Evolutionary conservation across 768 basidiomycete species (phyloP).

Genomic region (Suillus tomentosus): DNA sequence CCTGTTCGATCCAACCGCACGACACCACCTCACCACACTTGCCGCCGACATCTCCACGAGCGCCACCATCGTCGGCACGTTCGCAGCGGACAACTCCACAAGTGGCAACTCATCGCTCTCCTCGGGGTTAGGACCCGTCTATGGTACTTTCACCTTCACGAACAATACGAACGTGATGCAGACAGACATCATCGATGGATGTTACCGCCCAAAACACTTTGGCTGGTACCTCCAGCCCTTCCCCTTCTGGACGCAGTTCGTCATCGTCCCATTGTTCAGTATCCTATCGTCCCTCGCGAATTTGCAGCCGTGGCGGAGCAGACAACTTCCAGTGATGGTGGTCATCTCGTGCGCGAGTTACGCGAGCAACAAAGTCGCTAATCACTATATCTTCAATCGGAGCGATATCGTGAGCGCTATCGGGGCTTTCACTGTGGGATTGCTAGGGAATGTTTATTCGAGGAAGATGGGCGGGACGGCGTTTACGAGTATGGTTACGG

Average conservation of each 20-base stretch:
- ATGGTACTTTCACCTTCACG: constrained; percentile 69
- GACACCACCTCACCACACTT: constrained; percentile 53
- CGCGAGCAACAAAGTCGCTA: constrained; percentile 78
- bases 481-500: constrained; percentile 90
- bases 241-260: constrained; percentile 74
- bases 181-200: constrained; percentile 61
- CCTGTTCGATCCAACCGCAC: constrained; percentile 61
- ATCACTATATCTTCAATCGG: constrained; percentile 82
- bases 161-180: constrained; percentile 48
- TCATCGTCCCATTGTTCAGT: constrained; percentile 79
- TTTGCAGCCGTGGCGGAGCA: constrained; percentile 71
- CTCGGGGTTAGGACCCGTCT: constrained; percentile 34
- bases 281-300: constrained; percentile 73
- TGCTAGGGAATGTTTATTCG: constrained; percentile 81
- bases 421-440: constrained; percentile 79
- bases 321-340: constrained; percentile 81
- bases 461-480: constrained; percentile 83
- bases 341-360: constrained; percentile 80
- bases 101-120: constrained; percentile 35
- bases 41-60: constrained; percentile 51
- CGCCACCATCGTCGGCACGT: constrained; percentile 62
- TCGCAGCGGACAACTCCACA: constrained; percentile 56
- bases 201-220: constrained; percentile 64
- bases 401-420: constrained; percentile 85
- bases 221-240: constrained; percentile 84